Base-by-base conservation (phyloP, 495 filamentous ascomycete species). In the Aspergillus mulundensis region DNA sequence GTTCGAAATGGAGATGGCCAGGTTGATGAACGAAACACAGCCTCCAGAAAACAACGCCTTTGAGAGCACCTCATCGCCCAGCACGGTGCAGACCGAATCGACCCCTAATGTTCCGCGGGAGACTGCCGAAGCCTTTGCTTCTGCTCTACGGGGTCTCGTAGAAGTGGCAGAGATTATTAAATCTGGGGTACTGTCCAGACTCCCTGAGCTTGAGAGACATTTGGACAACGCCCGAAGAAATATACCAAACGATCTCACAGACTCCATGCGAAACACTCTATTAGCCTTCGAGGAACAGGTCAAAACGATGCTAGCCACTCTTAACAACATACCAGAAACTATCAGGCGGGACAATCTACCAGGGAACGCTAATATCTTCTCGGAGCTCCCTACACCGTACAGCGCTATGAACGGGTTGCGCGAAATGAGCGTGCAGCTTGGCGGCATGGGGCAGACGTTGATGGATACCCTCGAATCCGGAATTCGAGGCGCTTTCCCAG, bases 1-100 rank as follows among this genome's bases (percentile, higher is more conserved):
- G 38, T 81, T 81, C 44, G 79, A 81, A 48, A 72, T 69, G n/a
- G 78, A 83, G 56, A 63, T 83, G 59, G 70, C 79, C 36, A 76
- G 66, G 52, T 63, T 81, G 14, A 58, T 80, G 43, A 36, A 67
- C 52, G 44, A 66, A 30, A 43, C 58, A 2, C 65, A 68, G 1
- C 46, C 50, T 23, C 40, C 65, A 4, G 66, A 64, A 7, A 46
- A 50, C 32, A 56, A 36, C 38, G 46, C 52, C 23, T 49, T 61
- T 23, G 38, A 56, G 20, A 58, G 56, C 21, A 16, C 62, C 24
- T 49, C 60, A 15, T 46, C 63, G 28, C 39, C 60, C 15, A 23
- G 54, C 7, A 57, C 66, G 20, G 40, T 57, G 12, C 61, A 58
- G 3, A 5, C 60, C 11, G 54, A 50, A 39, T 30, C 55, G 41